Conservation (phyloP, 129 eudicot species). For the Chrysanthemum lavandulifolium region DNA sequence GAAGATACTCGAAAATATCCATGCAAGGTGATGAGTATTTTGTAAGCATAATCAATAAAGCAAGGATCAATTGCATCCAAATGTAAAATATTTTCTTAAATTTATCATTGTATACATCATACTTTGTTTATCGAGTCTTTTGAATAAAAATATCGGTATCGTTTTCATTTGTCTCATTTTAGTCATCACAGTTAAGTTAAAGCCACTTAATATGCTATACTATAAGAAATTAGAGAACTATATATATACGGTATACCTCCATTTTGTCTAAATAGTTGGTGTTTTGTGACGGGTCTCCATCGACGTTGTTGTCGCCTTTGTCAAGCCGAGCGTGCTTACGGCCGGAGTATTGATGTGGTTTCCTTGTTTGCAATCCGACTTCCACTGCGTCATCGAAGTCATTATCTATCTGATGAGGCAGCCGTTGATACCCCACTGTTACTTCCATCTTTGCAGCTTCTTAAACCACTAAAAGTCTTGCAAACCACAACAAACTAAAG, state of each 20-base stretch:
- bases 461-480: not conserved
- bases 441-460: conserved; percentile 30
- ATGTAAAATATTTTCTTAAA: too few species aligned
- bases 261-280: conserved; percentile 33
- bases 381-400: conserved; percentile 25
- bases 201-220: too few species aligned
- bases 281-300: conserved; percentile 16
- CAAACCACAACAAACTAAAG: conserved; percentile 13
- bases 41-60: not conserved
- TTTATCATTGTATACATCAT: not conserved
- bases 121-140: too few species aligned
- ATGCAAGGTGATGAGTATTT: conserved; percentile 26
- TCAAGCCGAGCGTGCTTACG: not conserved
- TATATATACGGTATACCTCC: conserved; percentile 24
- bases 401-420: conserved; percentile 11
- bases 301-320: conserved; percentile 18
- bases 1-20: not conserved
- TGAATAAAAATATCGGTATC: too few species aligned
- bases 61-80: not conserved
- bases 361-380: conserved; percentile 18
- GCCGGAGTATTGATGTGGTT: conserved; percentile 21
- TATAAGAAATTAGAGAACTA: not conserved
- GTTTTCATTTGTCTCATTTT: too few species aligned
- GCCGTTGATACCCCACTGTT: conserved; percentile 12
- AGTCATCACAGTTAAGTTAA: too few species aligned